Evolutionary conservation across 345 rosid species (phyloP), one percentile per base, ranked within the genome.

Genomic region (Rubroshorea leprosula): DNA sequence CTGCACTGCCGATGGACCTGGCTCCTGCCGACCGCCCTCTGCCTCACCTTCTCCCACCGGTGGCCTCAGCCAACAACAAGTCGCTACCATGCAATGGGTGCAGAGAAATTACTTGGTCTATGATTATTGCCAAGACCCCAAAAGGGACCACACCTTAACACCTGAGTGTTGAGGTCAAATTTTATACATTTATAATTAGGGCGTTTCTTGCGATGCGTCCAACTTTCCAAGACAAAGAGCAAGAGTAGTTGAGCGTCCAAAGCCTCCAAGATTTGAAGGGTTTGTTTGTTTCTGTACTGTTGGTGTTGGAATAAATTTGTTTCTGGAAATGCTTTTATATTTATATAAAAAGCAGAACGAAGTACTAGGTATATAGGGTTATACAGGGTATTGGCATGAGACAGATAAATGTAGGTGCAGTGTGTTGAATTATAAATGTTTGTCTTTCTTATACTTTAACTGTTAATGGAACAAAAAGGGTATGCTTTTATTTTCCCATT

Each of bases 101-200:
- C 90, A 84, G 47, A 76, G 81, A 26, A 86, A 84, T 76, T 75
- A 78, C 68, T 51, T 84, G 87, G 90, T 76, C 23, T 88, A 92
- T 59, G 69, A 92, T 73, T 92, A 88, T 58, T 92, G 98, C 67
- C 72, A 69, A 43, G 98, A 92, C 59, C 82, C 89, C 17, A 81
- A 68, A 18, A 78, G 95, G 58, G 93, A 88, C 72, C 98, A 73
- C 17, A 77, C 83, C 15, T 80, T 70, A 57, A 84, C 68, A n/a
- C 98, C 98, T 1, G 98, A 92, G 72, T 88, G 98, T 54, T 86
- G 75, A 25, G 11, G 41, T 22, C 20, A 0, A 10, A 61, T 16
- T 50, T 61, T n/a, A 3, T 24, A 51, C 49, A 24, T 23, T 0
- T 24, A 23, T 25, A n/a, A 51, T 20, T 35, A 55, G 62, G 62